Percentiles rank a stretch among this genome's conserved stretches.
phyloP scores from a whole-genome alignment of 2,329 filamentous ascomycete genomes.

The Fonsecaea pedrosoi region DNA sequence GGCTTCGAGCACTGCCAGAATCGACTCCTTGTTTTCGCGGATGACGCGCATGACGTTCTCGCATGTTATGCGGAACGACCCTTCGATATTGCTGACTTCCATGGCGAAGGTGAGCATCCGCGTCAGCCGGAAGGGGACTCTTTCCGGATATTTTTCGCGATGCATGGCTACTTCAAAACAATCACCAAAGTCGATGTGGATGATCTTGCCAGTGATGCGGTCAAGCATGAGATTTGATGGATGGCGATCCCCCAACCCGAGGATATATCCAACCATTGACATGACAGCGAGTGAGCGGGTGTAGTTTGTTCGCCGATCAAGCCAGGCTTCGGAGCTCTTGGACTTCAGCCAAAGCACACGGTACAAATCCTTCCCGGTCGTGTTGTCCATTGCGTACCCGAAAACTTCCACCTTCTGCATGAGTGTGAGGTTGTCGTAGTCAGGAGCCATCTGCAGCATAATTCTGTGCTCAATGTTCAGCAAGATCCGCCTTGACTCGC shows the following conservation, averaged over 20 bases:
- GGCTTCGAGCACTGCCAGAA: slow-evolving; percentile 97
- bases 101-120: slow-evolving; percentile 99
- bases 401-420: slow-evolving; percentile 99
- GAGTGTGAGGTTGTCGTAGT: slow-evolving; percentile 96
- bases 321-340: slow-evolving; percentile 96
- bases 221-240: slow-evolving; percentile 98
- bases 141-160: slow-evolving; percentile 96
- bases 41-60: slow-evolving; percentile 98
- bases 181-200: slow-evolving; percentile 99
- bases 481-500: slow-evolving; percentile 94
- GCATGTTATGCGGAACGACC: slow-evolving; percentile 96
- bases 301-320: slow-evolving; percentile 98
- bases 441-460: slow-evolving; percentile 99
- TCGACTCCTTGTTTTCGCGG: slow-evolving; percentile 94
- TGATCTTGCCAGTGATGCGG: slow-evolving; percentile 91
- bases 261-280: slow-evolving; percentile 99
- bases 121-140: slow-evolving; percentile 95
- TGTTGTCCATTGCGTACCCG: slow-evolving; percentile 98
- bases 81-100: slow-evolving; percentile 99
- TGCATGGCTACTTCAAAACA: slow-evolving; percentile 99
- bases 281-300: slow-evolving; percentile 96
- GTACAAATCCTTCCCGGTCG: slow-evolving; percentile 97
- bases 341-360: slow-evolving; percentile 98
- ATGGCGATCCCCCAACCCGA: slow-evolving; percentile 94
- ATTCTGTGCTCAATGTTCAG: slow-evolving; percentile 99